Base-by-base conservation (phyloP, 2,329 filamentous ascomycete genomes). In the Ophiostoma piceae region DNA sequence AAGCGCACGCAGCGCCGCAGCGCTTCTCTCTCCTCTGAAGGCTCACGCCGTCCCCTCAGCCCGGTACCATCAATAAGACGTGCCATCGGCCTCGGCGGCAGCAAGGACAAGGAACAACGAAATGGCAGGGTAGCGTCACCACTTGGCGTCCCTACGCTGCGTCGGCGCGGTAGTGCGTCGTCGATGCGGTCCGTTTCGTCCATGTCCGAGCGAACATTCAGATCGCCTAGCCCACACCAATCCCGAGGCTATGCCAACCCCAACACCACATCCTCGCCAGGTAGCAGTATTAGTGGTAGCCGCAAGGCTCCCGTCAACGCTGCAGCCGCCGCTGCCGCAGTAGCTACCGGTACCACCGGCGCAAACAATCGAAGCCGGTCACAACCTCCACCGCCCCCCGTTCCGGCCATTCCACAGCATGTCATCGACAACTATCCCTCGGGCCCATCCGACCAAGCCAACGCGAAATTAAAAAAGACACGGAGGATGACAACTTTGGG, bases 161-260 rank as follows among this genome's bases (percentile, higher is more conserved):
- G 89, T 72, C 84, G 92, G 75, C 83, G 85, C 51, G 85, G 83
- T 69, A 96, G 94, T 79, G 86, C 86, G 37, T 85, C 88, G 29
- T 97, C 93, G 19, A 51, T 72, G 57, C 26, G 88, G 35, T 97
- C 93, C 79, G 86, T 86, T 35, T 85, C 88, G 37, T 97, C 93
- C 67, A 96, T 98, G 94, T 90, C 87, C 39, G 91, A 94, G 77
- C 87, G 94, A 71, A 94, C 92, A 0, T 97, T 97, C 79, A 88
- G 94, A 74, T 90, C 90, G 14, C 88, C 89, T 3, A 96, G 89
- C 3, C 92, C 84, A 72, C 82, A 78, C 77, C 82, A 83, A 79
- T 77, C 73, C 2, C 41, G 57, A 26, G 35, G 64, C 62, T 37
- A 37, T 39, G 14, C 26, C 29, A 22, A 41, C 22, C 35, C 51